Evolutionary conservation across 2,329 filamentous ascomycete species (phyloP).

Genomic region (Hypoxylon sp.): DNA sequence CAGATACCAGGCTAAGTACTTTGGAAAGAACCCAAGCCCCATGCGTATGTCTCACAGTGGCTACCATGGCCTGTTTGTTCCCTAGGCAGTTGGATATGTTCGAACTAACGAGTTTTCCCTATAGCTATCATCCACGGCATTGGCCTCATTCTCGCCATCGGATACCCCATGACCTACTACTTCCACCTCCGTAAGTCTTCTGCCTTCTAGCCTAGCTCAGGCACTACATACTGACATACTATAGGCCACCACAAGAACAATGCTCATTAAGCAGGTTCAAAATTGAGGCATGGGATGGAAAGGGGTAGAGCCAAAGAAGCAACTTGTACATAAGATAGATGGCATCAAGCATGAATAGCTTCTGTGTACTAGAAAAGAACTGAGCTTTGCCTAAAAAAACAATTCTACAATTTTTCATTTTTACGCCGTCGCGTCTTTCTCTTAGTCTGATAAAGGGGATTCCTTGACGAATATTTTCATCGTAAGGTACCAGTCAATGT

Average conservation of each 20-base stretch:
- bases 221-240: constrained; percentile 38
- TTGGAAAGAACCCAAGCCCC: constrained; percentile 91
- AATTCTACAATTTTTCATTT: constrained; percentile 30
- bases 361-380: constrained; percentile 52
- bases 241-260: constrained; percentile 99
- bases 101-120: constrained; percentile 45
- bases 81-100: background rate
- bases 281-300: constrained; percentile 34
- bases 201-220: background rate
- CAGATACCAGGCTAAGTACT: constrained; percentile 92
- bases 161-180: constrained; percentile 99
- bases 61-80: background rate
- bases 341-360: constrained; percentile 43
- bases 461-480: background rate
- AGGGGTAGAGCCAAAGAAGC: constrained; percentile 32
- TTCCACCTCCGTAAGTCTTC: constrained; percentile 93
- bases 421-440: background rate
- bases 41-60: constrained; percentile 79
- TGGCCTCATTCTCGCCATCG: constrained; percentile 80
- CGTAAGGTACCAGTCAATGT: background rate
- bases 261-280: constrained; percentile 78
- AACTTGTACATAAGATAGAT: constrained; percentile 53
- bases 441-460: background rate
- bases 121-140: constrained; percentile 91
- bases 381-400: constrained; percentile 34